Percentiles rank a stretch among this genome's conserved stretches.
Conservation (phyloP, 768 basidiomycete species). For the Phaeotremella fagi region DNA sequence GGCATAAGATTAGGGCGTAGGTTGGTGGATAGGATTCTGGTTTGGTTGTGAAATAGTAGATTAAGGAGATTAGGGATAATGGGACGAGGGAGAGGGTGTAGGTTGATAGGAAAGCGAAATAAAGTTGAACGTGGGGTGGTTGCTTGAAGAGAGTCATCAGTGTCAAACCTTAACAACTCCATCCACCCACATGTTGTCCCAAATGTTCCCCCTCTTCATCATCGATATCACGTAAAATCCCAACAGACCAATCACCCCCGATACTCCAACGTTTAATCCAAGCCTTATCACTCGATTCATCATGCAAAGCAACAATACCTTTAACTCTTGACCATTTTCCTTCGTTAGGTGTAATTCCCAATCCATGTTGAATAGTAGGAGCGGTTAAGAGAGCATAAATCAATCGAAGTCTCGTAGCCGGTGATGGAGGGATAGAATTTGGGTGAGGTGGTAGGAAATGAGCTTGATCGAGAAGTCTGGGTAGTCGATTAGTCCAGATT, state of each 20-base stretch:
- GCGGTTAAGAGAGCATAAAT: slow-evolving; percentile 47
- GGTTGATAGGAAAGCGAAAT: slow-evolving; percentile 80
- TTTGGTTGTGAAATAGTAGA: slow-evolving; percentile 57
- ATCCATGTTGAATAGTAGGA: slow-evolving; percentile 68
- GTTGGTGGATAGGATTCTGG: slow-evolving; percentile 64
- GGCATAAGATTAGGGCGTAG: slow-evolving; percentile 69
- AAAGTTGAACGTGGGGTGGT: slow-evolving; percentile 45
- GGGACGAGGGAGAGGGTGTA: slow-evolving; percentile 77
- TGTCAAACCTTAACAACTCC: too few relatives aligned
- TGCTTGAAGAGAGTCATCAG: too few relatives aligned
- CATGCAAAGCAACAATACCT: slow-evolving; percentile 76
- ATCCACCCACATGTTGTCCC: slow-evolving; percentile 38
- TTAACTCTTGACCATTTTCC: slow-evolving; percentile 75
- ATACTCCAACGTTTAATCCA: slow-evolving; percentile 51
- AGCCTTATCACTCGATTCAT: slow-evolving; percentile 53
- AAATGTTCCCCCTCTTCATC: slow-evolving; percentile 18
- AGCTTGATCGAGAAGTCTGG: slow-evolving; percentile 55
- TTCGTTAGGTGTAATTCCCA: slow-evolving; percentile 70
- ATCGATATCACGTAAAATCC: slow-evolving; percentile 26
- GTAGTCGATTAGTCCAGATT: slow-evolving; percentile 61
- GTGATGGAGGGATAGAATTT: slow-evolving; percentile 59
- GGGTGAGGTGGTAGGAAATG: slow-evolving; percentile 53
- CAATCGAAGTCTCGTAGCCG: slow-evolving; percentile 45
- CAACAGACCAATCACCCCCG: slow-evolving; percentile 44
- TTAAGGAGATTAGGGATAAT: slow-evolving; percentile 65